Conservation (phyloP, 495 filamentous ascomycete species). For the Penicillium odoratum region DNA sequence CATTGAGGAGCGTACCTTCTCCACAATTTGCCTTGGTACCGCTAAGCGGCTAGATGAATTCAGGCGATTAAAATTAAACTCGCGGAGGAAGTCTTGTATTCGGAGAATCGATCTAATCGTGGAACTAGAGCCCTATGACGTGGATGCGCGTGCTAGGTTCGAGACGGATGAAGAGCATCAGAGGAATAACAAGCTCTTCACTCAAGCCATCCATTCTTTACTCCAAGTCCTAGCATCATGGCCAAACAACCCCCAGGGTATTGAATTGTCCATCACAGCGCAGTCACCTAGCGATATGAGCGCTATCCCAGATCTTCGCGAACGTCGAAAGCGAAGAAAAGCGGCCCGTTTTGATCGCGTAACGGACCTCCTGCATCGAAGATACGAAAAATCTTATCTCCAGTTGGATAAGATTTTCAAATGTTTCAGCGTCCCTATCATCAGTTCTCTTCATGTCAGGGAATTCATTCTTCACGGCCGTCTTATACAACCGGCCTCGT, state of each 20-base stretch:
- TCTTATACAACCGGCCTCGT: too few relatives aligned
- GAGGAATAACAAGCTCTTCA: background rate
- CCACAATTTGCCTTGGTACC: background rate
- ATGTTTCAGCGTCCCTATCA: background rate
- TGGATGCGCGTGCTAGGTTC: background rate
- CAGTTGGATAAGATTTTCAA: too few relatives aligned
- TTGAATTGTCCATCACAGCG: background rate
- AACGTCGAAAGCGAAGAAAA: background rate
- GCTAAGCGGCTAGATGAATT: background rate
- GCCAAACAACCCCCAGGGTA: background rate
- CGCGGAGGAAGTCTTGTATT: background rate
- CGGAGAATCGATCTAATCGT: background rate
- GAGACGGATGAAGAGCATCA: background rate
- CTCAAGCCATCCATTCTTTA: background rate
- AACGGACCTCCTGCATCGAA: background rate
- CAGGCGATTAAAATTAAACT: background rate
- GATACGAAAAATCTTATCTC: background rate
- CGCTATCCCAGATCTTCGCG: background rate
- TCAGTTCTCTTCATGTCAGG: background rate
- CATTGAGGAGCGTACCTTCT: background rate
- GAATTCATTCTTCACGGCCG: too few relatives aligned
- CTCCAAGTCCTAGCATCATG: background rate
- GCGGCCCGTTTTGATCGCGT: background rate
- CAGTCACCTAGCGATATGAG: background rate
- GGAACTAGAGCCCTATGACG: background rate